Base-by-base conservation (phyloP, 345 rosid species). In the Euclidium syriacum region DNA sequence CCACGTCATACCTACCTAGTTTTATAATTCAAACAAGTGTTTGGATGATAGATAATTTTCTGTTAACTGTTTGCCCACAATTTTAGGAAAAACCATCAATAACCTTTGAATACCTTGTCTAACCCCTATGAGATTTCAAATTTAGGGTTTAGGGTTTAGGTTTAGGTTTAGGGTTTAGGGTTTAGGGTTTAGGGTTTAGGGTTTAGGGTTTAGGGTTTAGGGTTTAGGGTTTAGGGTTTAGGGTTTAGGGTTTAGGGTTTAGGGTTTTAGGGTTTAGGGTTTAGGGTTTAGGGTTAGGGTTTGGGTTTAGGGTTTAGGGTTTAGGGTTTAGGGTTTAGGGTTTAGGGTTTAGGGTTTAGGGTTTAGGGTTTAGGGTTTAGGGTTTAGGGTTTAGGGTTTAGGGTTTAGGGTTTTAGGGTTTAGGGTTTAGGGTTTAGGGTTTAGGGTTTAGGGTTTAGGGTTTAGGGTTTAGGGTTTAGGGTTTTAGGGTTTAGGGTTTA, bases 371-470 rank as follows among this genome's bases (percentile, higher is more conserved):
- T 33, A 33, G 14, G n/a, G 36, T 33, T 33, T 33, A 10, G 36
- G 14, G 14, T 33, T 52, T 16, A 32, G 39, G 35, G 22, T n/a
- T n/a, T n/a, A 20, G 55, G 35, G 57, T 15, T 22, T 48, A 22
- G 20, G 58, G 58, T 30, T 52, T 52, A 15, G 36, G 58, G 58
- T n/a, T 25, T 52, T 52, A 8, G 40, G 36, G 58, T 52, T 52
- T 52, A 15, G 34, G 58, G 58, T 25, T 52, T 52, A 15, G 58
- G 58, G 58, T 24, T 52, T 24, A 8, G 58, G 39, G 34, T 52
- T 52, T 24, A 16, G 36, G 36, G 34, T 52, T n/a, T n/a, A n/a
- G n/a, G n/a, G n/a, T 29, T 65, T n/a, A 12, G 22, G 36, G 58
- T 25, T 52, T 52, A 30, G 40, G 36, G 38, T 52, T n/a, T 49